Conservation (phyloP, 176 grass and related monocot species). For the Oryza nivara region DNA sequence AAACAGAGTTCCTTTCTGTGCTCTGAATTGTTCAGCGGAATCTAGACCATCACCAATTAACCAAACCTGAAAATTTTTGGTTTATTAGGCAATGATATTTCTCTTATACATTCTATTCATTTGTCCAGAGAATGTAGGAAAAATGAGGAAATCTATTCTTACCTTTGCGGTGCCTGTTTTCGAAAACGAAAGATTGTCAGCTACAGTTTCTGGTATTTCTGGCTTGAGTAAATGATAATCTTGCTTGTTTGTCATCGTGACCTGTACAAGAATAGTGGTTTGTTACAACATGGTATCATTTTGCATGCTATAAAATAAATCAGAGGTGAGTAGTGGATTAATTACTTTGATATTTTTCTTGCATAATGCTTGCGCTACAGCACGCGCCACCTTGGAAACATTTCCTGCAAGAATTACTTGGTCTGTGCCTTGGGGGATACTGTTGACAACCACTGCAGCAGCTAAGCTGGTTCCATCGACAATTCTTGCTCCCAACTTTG, state of each 20-base stretch:
- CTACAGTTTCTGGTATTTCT: slow-evolving; percentile 52
- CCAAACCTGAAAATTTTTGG: slow-evolving; percentile 72
- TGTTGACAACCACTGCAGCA: slow-evolving; percentile 68
- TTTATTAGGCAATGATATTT: slow-evolving; percentile 8
- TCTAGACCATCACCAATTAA: slow-evolving; percentile 76
- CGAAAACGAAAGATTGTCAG: slow-evolving; percentile 57
- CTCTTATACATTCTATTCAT: background rate
- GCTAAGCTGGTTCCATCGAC: slow-evolving; percentile 94
- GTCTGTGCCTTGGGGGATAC: slow-evolving; percentile 58
- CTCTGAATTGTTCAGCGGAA: slow-evolving; percentile 56
- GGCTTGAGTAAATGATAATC: slow-evolving; percentile 70
- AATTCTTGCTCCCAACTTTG: slow-evolving; percentile 68
- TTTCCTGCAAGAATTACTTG: slow-evolving; percentile 67
- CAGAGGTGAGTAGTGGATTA: background rate
- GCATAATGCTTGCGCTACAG: slow-evolving; percentile 61
- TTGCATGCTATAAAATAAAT: background rate
- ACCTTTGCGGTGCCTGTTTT: slow-evolving; percentile 59
- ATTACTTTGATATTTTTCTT: slow-evolving; percentile 73
- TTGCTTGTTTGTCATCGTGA: slow-evolving; percentile 67
- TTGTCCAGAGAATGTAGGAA: background rate
- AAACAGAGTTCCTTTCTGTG: slow-evolving; percentile 68
- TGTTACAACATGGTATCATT: slow-evolving; percentile 23
- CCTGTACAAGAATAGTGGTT: slow-evolving; percentile 47
- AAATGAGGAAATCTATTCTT: background rate
- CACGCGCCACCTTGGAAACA: slow-evolving; percentile 66